Base-by-base conservation (phyloP, 257 asterid species). In the Nicotiana tomentosiformis region DNA sequence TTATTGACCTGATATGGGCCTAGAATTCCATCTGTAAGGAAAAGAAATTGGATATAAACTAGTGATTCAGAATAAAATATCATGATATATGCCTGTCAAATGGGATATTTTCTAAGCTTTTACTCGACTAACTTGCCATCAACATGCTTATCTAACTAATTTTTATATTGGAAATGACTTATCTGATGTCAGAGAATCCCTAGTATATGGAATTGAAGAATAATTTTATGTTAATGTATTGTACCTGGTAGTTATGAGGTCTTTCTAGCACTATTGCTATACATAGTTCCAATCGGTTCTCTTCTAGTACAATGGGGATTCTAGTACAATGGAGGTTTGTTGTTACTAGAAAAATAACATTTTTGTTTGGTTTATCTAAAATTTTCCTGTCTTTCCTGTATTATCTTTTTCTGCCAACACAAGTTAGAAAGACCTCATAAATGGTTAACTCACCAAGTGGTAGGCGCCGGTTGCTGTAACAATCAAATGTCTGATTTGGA, bases 381-480 rank as follows among this genome's bases (percentile, higher is more conserved):
- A 32, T n/a, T 56, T 70, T 39, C 58, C 58, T 70, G 58, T 56
- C 78, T 69, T 37, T 10, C 18, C 23, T 39, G 78, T 81, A 66
- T 78, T 77, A 14, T 77, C 56, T 61, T 77, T 32, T 77, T 43
- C 46, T 26, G 6, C 17, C 20, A 77, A 18, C 66, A 2, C 39
- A 16, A 15, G 32, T 23, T 8, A 61, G 65, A 49, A 61, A 82
- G 20, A 76, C 76, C 68, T 61, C 58, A 77, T 80, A 39, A 70
- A 82, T 67, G 29, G 78, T 51, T 57, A 60, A 87, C 97, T 91
- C 83, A 94, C 97, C 84, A 37, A 70, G 87, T 74, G 88, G 83
- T 67, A 46, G 80, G 70, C 84, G 85, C 66, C 55, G 91, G 78
- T 81, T 86, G 89, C 76, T 84, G 91, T 87, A 82, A 81, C 85